Conservation (phyloP, 768 basidiomycete species). For the Termitomyces sp. region DNA sequence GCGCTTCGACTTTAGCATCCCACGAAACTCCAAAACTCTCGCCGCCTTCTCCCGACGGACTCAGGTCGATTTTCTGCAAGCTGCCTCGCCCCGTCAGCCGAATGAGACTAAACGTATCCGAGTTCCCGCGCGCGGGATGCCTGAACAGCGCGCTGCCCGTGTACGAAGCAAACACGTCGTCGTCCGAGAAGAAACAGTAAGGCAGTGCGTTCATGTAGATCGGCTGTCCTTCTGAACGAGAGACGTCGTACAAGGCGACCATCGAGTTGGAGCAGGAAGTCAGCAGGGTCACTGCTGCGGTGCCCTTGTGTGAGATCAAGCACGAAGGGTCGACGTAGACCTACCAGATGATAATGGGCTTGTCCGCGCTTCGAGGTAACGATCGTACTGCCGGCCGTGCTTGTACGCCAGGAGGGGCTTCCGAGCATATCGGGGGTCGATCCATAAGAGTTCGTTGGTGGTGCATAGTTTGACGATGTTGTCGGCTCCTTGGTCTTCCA, state of each 20-base stretch:
- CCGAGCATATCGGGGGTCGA: constrained; percentile 55
- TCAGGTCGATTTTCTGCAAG: constrained; percentile 38
- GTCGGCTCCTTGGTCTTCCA: constrained; percentile 39
- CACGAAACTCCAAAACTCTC: constrained; percentile 25
- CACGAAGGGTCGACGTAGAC: constrained; percentile 15
- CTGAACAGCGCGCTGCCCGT: constrained; percentile 29
- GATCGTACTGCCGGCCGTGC: constrained; percentile 58
- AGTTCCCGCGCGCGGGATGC: constrained; percentile 19
- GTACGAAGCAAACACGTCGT: constrained; percentile 17
- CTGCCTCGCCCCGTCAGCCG: constrained; percentile 43
- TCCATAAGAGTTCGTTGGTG: constrained; percentile 62
- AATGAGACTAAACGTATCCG: constrained; percentile 31
- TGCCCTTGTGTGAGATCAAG: background rate
- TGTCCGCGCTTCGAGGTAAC: constrained; percentile 43
- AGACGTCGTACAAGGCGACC: constrained; percentile 61
- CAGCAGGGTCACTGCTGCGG: constrained; percentile 49
- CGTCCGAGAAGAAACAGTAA: constrained; percentile 32
- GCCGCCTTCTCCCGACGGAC: constrained; percentile 9
- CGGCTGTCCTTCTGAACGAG: constrained; percentile 31
- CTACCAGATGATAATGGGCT: constrained; percentile 25
- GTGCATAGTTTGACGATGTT: constrained; percentile 50
- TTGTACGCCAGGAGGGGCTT: constrained; percentile 57
- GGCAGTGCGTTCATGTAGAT: constrained; percentile 42
- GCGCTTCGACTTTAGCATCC: constrained; percentile 32
- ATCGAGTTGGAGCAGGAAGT: constrained; percentile 56